phyloP scores from a whole-genome alignment of 1,139 yeast species.

The Scheffersomyces lignicola region DNA sequence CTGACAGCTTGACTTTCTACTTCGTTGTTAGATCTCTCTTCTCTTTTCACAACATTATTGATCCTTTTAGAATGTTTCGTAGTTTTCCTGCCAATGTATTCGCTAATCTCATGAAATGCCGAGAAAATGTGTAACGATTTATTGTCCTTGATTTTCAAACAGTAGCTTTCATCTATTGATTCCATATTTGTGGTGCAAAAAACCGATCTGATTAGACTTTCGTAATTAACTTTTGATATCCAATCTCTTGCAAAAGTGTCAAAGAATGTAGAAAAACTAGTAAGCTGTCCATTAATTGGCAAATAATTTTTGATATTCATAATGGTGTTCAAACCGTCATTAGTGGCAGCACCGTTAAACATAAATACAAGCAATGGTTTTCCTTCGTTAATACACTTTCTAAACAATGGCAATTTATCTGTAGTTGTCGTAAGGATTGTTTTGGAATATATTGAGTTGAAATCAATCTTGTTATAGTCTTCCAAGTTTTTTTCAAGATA shows the following conservation, averaged over 20 bases:
- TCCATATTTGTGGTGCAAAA: constrained; percentile 38
- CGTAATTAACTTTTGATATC: constrained; percentile 31
- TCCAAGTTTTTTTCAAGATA: constrained; percentile 9
- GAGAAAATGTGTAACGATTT: constrained; percentile 31
- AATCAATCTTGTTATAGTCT: constrained; percentile 9
- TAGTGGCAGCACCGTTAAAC: constrained; percentile 20
- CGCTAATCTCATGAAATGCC: constrained; percentile 20
- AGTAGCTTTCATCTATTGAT: constrained; percentile 28
- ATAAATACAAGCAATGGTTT: constrained; percentile 35
- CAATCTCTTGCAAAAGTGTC: constrained; percentile 43
- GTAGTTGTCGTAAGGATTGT: constrained; percentile 19
- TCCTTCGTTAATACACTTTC: constrained; percentile 18
- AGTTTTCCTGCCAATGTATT: constrained; percentile 1
- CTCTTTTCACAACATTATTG: not conserved
- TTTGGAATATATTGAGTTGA: constrained; percentile 17
- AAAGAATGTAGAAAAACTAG: constrained; percentile 32
- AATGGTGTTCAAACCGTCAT: constrained; percentile 14
- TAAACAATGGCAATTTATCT: constrained; percentile 22
- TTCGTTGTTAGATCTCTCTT: constrained; percentile 1
- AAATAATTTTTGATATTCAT: constrained; percentile 25
- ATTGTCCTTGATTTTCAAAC: constrained; percentile 34
- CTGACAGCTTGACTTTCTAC: constrained; percentile 21
- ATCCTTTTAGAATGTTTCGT: not conserved
- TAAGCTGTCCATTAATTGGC: constrained; percentile 9
- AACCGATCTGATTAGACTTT: constrained; percentile 36